A percentile compares a stretch with the other conserved stretches of the same genome.
phyloP scores from a whole-genome alignment of 164 flowering plant species.

The Tinospora cordifolia region DNA sequence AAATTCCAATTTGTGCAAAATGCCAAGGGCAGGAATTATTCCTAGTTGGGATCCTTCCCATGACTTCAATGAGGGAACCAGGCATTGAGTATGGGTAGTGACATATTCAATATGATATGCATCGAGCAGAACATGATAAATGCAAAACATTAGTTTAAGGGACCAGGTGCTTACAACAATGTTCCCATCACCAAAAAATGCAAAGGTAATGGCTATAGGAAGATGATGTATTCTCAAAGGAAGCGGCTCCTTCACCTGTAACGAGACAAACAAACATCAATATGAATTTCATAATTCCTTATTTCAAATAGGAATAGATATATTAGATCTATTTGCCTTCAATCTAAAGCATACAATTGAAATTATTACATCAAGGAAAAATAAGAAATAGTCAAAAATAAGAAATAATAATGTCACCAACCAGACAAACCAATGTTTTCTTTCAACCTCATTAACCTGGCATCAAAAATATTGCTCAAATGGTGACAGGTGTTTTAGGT shows the following conservation, averaged over 20 bases:
- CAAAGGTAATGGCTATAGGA: slow-evolving; percentile 88
- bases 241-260: slow-evolving; percentile 79
- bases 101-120: neutral
- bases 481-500: too few relatives aligned
- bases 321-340: neutral
- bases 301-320: neutral
- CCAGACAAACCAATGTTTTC: too few relatives aligned
- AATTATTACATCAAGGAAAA: neutral
- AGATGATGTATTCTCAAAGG: slow-evolving; percentile 81
- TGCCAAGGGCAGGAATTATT: neutral
- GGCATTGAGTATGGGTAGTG: neutral
- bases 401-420: too few relatives aligned
- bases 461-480: too few relatives aligned
- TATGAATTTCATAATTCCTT: neutral
- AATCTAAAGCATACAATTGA: neutral
- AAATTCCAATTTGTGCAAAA: neutral
- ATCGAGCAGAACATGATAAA: neutral
- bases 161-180: slow-evolving; percentile 45
- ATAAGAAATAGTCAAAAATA: neutral
- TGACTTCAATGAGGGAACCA: too few relatives aligned
- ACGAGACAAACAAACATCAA: slow-evolving; percentile 2
- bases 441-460: too few relatives aligned
- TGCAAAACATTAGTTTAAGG: neutral
- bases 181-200: slow-evolving; percentile 54
- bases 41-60: too few relatives aligned